Evolutionary conservation across 2,329 filamentous ascomycete species (phyloP), one percentile per base, ranked within the genome.

Genomic region (Colletotrichum musae): DNA sequence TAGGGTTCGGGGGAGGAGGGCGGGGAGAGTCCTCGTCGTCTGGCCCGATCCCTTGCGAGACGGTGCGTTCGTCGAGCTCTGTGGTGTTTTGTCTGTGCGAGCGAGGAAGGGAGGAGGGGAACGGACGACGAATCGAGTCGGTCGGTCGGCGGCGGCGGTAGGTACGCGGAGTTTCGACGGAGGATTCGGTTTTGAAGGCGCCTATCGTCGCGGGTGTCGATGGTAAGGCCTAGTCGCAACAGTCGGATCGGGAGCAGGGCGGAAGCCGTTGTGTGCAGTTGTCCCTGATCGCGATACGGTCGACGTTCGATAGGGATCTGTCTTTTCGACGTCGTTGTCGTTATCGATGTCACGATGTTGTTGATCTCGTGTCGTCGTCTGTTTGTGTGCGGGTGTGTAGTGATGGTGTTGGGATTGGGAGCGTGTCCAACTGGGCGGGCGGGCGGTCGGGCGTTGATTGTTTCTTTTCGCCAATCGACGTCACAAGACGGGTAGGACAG

Each of bases 1-100:
- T 59, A 51, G 62, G 66, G 61, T 56, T 60, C 32, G 66, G 52
- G 58, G 51, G 32, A 36, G 32, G 32, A 36, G 32, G 32, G 32
- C 32, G 32, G 48, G n/a, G 43, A n/a, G 56, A 59, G 56, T 60
- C 61, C 66, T 69, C 66, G 61, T 65, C 62, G 56, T 47, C 61
- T 59, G 66, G 41, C 61, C 66, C 66, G 61, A 53, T 58, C 50
- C 61, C 66, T 69, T 43, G 41, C 61, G 66, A 65, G 66, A 51
- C 43, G 56, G 16, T 47, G 56, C 18, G 62, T 48, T 36, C 36
- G 32, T 16, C 48, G 56, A 56, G 54, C 54, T 36, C 32, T 61
- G 43, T 16, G 15, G 47, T 60, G 36, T 62, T 54, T 62, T 47
- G 43, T 62, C 50, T 50, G 21, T 47, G 21, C 24, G 24, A 50